Evolutionary conservation across 2,329 filamentous ascomycete species (phyloP).

Genomic region (Cordyceps javanica): DNA sequence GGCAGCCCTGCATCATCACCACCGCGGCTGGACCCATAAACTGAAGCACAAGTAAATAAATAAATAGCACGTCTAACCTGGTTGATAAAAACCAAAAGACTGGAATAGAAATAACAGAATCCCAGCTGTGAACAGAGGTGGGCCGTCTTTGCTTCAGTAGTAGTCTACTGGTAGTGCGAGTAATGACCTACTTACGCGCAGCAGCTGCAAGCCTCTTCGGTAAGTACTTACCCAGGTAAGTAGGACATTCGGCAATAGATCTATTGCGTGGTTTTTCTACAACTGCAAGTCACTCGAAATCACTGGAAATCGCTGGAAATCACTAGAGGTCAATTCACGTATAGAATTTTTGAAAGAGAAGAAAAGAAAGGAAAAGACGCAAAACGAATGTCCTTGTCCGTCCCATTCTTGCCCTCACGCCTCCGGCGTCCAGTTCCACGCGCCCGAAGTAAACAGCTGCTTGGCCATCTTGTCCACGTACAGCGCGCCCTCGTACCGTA

Average conservation of each 20-base stretch:
- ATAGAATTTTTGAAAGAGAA: no score
- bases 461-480: conserved; percentile 46
- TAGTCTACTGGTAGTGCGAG: conserved; percentile 8
- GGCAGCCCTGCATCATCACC: no score
- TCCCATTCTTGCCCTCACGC: conserved; percentile 13
- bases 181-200: conserved; percentile 9
- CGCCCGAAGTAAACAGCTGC: conserved; percentile 47
- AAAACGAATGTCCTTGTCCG: background rate
- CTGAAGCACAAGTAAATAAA: background rate
- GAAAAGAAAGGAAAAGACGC: background rate
- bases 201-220: conserved; percentile 2
- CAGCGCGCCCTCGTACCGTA: conserved; percentile 43
- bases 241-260: no score
- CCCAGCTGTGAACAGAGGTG: background rate
- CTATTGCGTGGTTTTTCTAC: conserved; percentile 4
- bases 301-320: no score
- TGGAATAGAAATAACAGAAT: background rate
- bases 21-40: no score
- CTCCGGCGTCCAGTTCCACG: conserved; percentile 57
- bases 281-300: no score
- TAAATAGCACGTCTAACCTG: no score
- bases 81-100: no score
- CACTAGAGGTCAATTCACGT: no score
- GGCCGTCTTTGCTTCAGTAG: background rate
- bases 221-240: no score